Evolutionary conservation across 2,329 filamentous ascomycete species (phyloP), one percentile per base, ranked within the genome.

Genomic region (Chalaropsis thielavioides): DNA sequence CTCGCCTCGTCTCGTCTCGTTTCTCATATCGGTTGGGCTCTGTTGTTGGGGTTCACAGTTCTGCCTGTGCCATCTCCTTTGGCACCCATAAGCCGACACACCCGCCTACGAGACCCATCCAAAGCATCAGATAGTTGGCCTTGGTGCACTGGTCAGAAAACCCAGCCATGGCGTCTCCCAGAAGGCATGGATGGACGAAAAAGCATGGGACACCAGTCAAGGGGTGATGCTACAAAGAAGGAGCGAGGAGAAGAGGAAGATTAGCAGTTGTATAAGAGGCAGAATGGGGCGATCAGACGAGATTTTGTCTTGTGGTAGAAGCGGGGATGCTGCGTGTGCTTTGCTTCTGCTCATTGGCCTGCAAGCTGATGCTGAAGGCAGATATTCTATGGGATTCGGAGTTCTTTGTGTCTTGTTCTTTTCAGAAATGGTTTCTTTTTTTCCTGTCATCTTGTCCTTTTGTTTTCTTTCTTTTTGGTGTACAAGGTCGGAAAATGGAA

Each of bases 141-240:
- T 79, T 77, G 72, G 79, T 74, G 70, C 83, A 85, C 70, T 81
- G 76, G 6, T 67, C 60, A 6, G 66, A 43, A 71, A 90, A 85
- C 62, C 77, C 78, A 69, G 79, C 78, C 81, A 97, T 88, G 63
- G 89, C 88, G 69, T 92, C 87, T 65, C 88, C 88, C 8, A 94
- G 89, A 73, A 89, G 84, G 76, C 94, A 97, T 27, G 94, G 92
- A 76, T 99, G 94, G 70, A 97, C 81, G 75, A 96, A 96, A 75
- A 92, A 96, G 61, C 85, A 83, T 49, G 91, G 90, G 66, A 86
- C 75, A 63, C 87, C 88, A 66, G 85, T 89, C 67, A 89, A 75
- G 63, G 94, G 92, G 79, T 97, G 91, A 74, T 95, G 86, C 84
- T 92, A 75, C 73, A 61, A n/a, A 43, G 44, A 38, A 61, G 17